Evolutionary conservation across 805 yeast species (phyloP).

Genomic region (Hanseniaspora opuntiae): DNA sequence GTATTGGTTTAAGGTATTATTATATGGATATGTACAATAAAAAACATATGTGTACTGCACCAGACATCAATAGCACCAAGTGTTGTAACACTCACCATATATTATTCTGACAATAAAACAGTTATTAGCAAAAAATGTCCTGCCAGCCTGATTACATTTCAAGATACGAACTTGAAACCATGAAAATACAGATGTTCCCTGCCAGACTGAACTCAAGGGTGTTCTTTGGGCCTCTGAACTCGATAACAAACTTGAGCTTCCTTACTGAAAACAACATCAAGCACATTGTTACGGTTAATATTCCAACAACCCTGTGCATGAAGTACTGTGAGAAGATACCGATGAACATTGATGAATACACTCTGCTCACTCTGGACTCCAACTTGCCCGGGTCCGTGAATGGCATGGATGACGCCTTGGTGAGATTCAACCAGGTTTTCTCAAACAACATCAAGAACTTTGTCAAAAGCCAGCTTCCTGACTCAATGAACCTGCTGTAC

Average conservation of each 20-base stretch:
- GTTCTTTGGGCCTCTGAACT: conserved; percentile 36
- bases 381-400: conserved; percentile 21
- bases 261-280: conserved; percentile 29
- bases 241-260: conserved; percentile 29
- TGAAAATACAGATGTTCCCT: conserved; percentile 24
- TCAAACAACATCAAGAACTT: conserved; percentile 11
- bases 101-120: not conserved
- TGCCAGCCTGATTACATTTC: conserved; percentile 13
- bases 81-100: not conserved
- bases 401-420: conserved; percentile 14
- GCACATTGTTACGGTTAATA: conserved; percentile 26
- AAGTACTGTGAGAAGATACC: conserved; percentile 21
- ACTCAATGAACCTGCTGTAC: not conserved
- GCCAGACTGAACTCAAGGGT: conserved; percentile 31
- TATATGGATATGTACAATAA: too few relatives aligned
- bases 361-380: conserved; percentile 27
- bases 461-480: conserved; percentile 1
- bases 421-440: conserved; percentile 11
- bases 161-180: conserved; percentile 15
- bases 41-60: too few relatives aligned
- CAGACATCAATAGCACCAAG: too few relatives aligned
- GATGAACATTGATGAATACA: conserved; percentile 21
- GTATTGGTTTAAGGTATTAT: too few relatives aligned
- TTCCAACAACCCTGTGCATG: conserved; percentile 26
- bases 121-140: conserved; percentile 9